Base-by-base conservation (phyloP, 2,329 filamentous ascomycete genomes). In the Penicillium hesseltinei region DNA sequence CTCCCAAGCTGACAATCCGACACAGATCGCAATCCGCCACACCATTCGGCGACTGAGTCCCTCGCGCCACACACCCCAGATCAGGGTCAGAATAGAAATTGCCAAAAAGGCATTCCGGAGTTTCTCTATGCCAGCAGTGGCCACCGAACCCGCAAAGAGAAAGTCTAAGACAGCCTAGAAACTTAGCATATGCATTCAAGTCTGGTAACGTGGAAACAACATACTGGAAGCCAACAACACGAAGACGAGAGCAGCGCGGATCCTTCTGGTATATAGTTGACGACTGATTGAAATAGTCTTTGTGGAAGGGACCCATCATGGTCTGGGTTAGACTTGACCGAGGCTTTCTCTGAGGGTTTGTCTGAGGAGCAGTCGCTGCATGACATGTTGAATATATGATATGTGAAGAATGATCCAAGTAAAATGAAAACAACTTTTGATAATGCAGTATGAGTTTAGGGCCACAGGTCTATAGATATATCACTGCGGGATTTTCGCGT, bases 161-260 rank as follows among this genome's bases (percentile, higher is more conserved):
- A 62, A 57, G 21, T 64, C 61, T 4, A 64, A 50, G 11, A 58
- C n/a, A 19, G 59, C 50, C 62, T 65, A 38, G 6, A 25, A 44
- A 44, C 0, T 55, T 38, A 58, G 39, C 9, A 45, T 23, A n/a
- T 39, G n/a, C 15, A 27, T 39, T 13, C n/a, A 17, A 33, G 25
- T 3, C 9, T 3, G n/a, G 13, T 19, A 21, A 19, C 35, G 45
- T 35, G 31, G 39, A 45, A 19, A 27, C 2, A 13, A 35, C 46
- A 25, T 57, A 63, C 61, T 21, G 61, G 61, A 25, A 63, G 21
- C 60, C 61, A 63, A 33, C 59, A 62, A 35, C 61, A 57, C 4
- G 61, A 58, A 39, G 13, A 53, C 1, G 57, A 62, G 21, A 65
- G 46, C 25, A 63, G 45, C 11, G 62, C 62, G 5, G 54, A 62